A percentile compares a stretch with the other conserved stretches of the same genome.
These are phyloP conservation scores for Colletotrichum neosansevieriae DNA, from an alignment of 2,329 filamentous ascomycete species.

Conservation along the genomic window DNA sequence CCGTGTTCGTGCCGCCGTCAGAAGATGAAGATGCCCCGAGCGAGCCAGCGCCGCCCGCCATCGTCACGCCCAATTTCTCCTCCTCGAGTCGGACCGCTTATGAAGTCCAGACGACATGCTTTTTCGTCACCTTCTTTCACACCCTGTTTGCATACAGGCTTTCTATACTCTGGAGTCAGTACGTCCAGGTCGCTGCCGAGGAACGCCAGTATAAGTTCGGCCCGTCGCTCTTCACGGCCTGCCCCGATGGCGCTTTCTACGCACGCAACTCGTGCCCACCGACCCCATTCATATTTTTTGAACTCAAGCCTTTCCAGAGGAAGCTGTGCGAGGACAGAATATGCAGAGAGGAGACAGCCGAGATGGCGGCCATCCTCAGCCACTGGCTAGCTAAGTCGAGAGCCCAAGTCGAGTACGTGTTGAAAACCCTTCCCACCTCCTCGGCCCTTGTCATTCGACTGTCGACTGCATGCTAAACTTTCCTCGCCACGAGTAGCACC, in stretches of 20 bases:
- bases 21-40: background rate
- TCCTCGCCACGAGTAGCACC: background rate
- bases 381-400: background rate
- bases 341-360: conserved; percentile 1
- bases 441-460: background rate
- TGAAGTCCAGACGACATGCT: background rate
- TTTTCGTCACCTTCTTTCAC: background rate
- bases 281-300: background rate
- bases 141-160: background rate
- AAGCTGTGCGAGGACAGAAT: background rate
- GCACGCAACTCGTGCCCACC: background rate
- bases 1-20: background rate
- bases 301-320: background rate
- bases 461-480: background rate
- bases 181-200: background rate
- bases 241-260: conserved; percentile 1
- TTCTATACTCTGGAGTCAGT: background rate
- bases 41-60: too few species aligned
- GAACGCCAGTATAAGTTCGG: background rate
- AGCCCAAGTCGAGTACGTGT: background rate
- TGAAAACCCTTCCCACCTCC: background rate
- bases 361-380: conserved; percentile 1
- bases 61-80: too few species aligned
- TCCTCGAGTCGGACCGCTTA: background rate
- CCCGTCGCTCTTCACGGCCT: background rate